Evolutionary conservation across 441 rosid species (phyloP).

Genomic region (Pelargonium cotyledonis): DNA sequence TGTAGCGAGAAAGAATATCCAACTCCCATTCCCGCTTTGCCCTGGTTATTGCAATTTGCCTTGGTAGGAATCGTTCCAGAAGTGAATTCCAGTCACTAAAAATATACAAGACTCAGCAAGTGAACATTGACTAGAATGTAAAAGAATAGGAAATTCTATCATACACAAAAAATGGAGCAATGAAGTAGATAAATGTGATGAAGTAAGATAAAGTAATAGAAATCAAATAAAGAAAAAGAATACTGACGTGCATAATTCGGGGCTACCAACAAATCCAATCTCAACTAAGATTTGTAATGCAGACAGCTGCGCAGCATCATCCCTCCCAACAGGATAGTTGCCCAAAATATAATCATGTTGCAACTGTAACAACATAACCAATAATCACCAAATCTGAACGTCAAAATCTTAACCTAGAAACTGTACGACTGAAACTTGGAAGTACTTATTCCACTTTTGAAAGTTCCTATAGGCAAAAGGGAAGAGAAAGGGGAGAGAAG

Average conservation of each 20-base stretch:
- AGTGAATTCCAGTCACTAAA: constrained; percentile 86
- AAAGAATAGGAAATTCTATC: not conserved
- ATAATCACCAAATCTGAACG: constrained; percentile 27
- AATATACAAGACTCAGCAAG: constrained; percentile 17
- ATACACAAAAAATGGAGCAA: too few relatives aligned
- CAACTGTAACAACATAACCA: constrained; percentile 46
- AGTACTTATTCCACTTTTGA: not conserved
- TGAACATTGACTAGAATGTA: constrained; percentile 17
- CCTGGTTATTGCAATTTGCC: constrained; percentile 94
- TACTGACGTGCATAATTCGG: constrained; percentile 92
- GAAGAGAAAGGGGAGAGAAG: not conserved
- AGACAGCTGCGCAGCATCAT: constrained; percentile 95
- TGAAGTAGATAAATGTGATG: not conserved
- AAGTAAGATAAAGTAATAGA: not conserved
- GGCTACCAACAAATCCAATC: constrained; percentile 75
- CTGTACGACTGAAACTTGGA: constrained; percentile 3
- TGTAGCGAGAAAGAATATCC: constrained; percentile 88
- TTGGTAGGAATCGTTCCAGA: constrained; percentile 80
- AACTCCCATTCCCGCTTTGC: constrained; percentile 95
- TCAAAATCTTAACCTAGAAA: not conserved
- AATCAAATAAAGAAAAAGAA: not conserved
- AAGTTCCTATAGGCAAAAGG: not conserved
- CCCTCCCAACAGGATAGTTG: constrained; percentile 97
- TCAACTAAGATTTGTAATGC: constrained; percentile 95
- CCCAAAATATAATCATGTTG: constrained; percentile 97